Evolutionary conservation across 2,329 filamentous ascomycete species (phyloP).

Genomic region (Pseudopithomyces chartarum): DNA sequence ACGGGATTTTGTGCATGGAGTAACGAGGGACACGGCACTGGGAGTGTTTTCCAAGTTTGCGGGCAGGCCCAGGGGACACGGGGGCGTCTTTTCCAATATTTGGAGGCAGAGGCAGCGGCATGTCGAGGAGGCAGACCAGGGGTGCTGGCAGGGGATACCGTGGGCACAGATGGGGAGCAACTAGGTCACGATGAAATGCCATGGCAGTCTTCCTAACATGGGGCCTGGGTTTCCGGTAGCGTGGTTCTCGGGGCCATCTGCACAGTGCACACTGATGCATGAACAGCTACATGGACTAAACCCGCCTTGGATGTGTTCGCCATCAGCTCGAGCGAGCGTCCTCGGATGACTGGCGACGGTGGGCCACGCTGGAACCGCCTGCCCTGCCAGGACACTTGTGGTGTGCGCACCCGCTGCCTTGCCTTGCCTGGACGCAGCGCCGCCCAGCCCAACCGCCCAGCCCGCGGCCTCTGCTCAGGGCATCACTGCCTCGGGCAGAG

Average conservation of each 20-base stretch:
- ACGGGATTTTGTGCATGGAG: constrained; percentile 16
- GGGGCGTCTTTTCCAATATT: constrained; percentile 29
- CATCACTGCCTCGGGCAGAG: constrained; percentile 1
- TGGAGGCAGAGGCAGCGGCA: constrained; percentile 12
- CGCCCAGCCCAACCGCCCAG: too few species aligned
- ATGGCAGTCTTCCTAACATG: constrained; percentile 29
- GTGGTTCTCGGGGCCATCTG: constrained; percentile 32
- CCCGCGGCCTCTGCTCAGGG: constrained; percentile 16
- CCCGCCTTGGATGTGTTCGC: constrained; percentile 17
- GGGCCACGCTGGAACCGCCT: constrained; percentile 7
- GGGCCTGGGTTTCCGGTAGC: constrained; percentile 25
- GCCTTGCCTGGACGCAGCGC: too few species aligned
- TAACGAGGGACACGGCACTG: constrained; percentile 22
- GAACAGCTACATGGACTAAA: constrained; percentile 22
- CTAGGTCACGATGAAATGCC: constrained; percentile 6
- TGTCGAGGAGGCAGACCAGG: background rate
- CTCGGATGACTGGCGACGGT: constrained; percentile 23
- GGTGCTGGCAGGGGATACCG: constrained; percentile 8
- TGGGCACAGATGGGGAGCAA: constrained; percentile 10
- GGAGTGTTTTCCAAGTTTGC: constrained; percentile 16
- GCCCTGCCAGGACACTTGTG: too few species aligned
- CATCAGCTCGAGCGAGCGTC: constrained; percentile 26
- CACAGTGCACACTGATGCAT: too few species aligned
- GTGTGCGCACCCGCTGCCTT: too few species aligned
- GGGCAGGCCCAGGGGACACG: constrained; percentile 22